Base-by-base conservation (phyloP, 2,329 filamentous ascomycete genomes). In the Cercospora sp. region DNA sequence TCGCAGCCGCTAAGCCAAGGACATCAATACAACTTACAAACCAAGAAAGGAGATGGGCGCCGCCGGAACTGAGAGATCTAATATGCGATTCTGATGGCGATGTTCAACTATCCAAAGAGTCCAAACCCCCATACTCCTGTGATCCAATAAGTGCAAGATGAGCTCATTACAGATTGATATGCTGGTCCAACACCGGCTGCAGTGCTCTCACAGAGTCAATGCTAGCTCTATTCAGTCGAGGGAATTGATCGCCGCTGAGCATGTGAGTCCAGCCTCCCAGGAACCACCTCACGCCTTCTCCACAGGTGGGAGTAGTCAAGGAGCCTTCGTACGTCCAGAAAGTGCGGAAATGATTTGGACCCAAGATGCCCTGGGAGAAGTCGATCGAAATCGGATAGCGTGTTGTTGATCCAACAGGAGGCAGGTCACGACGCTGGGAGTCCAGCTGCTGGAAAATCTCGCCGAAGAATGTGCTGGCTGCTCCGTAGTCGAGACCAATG, bases 131-230 rank as follows among this genome's bases (percentile, higher is more conserved):
- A n/a, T 28, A 26, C 48, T 30, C 23, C 48, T 3, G n/a, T 16
- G 36, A 6, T 16, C 16, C 36, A 3, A 59, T 16, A 36, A 12
- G 55, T 30, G 20, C 16, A 2, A 36, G 28, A 36, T 16, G 31
- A 36, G 18, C 31, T 31, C 20, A 59, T 12, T 59, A 36, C 55
- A 59, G 31, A 33, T 58, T 33, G 55, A 58, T 33, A 33, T 58
- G 55, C 55, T 59, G 55, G 18, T 59, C 55, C 55, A 31, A 36
- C 28, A 59, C 31, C 55, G 55, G 55, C 55, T 36, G 55, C 30
- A 59, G 55, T 20, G 55, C 55, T 36, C 55, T 31, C 10, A 59
- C 55, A 12, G 55, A 59, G 26, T 59, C 55, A 31, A 59, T 59
- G n/a, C 55, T 59, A 16, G 31, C 55, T 36, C 30, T 23, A 18